A percentile compares a stretch with the other conserved stretches of the same genome.
Conservation (phyloP, 2,329 filamentous ascomycete species). For the Aspergillus pseudoglaucus region DNA sequence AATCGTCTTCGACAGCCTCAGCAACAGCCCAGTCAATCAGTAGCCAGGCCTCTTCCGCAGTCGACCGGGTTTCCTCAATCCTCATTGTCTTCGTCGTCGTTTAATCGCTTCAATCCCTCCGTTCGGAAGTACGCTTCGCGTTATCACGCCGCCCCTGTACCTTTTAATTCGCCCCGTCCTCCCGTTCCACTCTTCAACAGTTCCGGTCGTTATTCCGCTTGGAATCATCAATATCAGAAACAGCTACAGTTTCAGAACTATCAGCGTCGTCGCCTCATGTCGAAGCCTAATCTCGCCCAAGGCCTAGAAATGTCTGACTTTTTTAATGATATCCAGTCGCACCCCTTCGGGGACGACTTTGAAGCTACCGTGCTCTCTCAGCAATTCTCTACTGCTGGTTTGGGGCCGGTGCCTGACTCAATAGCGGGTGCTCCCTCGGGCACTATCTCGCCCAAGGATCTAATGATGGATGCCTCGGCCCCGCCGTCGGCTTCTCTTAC, state of each 20-base stretch:
- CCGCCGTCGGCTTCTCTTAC: conserved; percentile 79
- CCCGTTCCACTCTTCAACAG: conserved; percentile 35
- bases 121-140: conserved; percentile 25
- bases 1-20: conserved; percentile 26
- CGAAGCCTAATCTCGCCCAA: conserved; percentile 31
- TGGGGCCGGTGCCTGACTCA: conserved; percentile 43
- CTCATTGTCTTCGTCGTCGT: conserved; percentile 12
- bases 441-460: conserved; percentile 79
- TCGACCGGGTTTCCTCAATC: conserved; percentile 34
- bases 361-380: conserved; percentile 22
- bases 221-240: conserved; percentile 18
- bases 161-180: conserved; percentile 35
- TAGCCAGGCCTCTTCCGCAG: conserved; percentile 33
- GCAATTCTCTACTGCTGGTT: conserved; percentile 17
- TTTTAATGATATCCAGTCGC: conserved; percentile 21
- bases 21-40: conserved; percentile 29
- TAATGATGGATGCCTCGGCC: conserved; percentile 67
- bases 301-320: conserved; percentile 28
- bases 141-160: conserved; percentile 33
- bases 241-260: conserved; percentile 18
- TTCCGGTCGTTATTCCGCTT: conserved; percentile 15
- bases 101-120: conserved; percentile 31
- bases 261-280: conserved; percentile 36
- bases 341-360: conserved; percentile 20
- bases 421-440: conserved; percentile 33